These are phyloP conservation scores for Plasmodium falciparum DNA, from an alignment of 169 alveolate genomes.

Conservation along the genomic window DNA sequence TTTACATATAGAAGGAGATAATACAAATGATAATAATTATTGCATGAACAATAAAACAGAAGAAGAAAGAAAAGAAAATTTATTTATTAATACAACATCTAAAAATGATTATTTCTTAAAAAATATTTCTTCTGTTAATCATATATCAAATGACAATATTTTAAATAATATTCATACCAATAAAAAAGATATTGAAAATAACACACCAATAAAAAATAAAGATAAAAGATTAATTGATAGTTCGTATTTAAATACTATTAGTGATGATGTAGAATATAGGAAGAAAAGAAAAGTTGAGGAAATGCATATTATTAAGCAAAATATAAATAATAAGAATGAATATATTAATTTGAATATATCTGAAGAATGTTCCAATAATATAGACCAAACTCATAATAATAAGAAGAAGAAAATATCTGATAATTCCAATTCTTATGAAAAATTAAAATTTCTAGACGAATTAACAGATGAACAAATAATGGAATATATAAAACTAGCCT, in stretches of 20 bases:
- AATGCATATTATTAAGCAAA: background rate
- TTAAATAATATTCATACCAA: background rate
- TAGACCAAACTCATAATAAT: background rate
- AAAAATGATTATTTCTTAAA: no score
- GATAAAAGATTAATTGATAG: background rate
- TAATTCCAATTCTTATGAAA: conserved; percentile 7
- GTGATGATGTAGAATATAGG: background rate
- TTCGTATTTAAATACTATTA: background rate
- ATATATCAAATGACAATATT: no score
- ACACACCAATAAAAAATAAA: background rate
- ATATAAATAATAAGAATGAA: background rate
- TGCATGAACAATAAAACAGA: no score
- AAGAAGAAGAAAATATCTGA: background rate
- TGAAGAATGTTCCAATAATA: background rate
- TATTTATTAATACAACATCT: no score
- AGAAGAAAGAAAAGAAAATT: no score
- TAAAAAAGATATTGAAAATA: background rate
- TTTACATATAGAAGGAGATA: no score
- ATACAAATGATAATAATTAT: no score
- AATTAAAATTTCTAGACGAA: conserved; percentile 41
- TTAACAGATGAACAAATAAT: conserved; percentile 67
- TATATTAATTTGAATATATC: no score
- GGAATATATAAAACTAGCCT: conserved; percentile 57
- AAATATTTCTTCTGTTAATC: no score
- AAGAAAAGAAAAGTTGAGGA: conserved; percentile 4